Conservation (phyloP, 306 rosid species). For the Pachyrhizus erosus region DNA sequence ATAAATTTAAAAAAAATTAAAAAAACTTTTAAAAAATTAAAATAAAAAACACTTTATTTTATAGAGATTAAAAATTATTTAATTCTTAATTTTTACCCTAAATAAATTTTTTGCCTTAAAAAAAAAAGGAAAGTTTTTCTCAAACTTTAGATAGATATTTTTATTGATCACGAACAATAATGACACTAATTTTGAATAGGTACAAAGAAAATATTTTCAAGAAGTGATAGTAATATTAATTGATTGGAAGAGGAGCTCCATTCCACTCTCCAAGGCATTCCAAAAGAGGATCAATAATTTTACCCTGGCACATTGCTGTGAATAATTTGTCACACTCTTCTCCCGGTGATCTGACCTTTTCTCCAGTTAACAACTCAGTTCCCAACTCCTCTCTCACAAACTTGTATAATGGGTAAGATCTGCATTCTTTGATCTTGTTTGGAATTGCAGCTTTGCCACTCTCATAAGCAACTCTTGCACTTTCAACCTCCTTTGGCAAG, state of each 20-base stretch:
- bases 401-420: constrained; percentile 82
- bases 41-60: too few species aligned
- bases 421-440: constrained; percentile 74
- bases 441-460: constrained; percentile 55
- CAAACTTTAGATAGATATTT: too few species aligned
- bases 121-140: too few species aligned
- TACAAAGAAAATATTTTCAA: constrained; percentile 9
- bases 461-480: constrained; percentile 64
- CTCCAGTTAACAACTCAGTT: constrained; percentile 63
- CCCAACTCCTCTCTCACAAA: constrained; percentile 79
- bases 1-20: too few species aligned
- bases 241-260: constrained; percentile 83
- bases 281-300: constrained; percentile 77
- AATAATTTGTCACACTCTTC: constrained; percentile 80
- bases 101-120: too few species aligned
- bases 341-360: constrained; percentile 72
- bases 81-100: too few species aligned
- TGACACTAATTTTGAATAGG: too few species aligned
- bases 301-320: constrained; percentile 72
- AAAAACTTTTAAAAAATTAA: too few species aligned
- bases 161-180: too few species aligned
- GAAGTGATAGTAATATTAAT: constrained; percentile 35
- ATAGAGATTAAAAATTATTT: too few species aligned
- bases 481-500: constrained; percentile 82
- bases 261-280: constrained; percentile 82